Evolutionary conservation across 768 basidiomycete species (phyloP).

Genomic region (Pleurotus platypus): DNA sequence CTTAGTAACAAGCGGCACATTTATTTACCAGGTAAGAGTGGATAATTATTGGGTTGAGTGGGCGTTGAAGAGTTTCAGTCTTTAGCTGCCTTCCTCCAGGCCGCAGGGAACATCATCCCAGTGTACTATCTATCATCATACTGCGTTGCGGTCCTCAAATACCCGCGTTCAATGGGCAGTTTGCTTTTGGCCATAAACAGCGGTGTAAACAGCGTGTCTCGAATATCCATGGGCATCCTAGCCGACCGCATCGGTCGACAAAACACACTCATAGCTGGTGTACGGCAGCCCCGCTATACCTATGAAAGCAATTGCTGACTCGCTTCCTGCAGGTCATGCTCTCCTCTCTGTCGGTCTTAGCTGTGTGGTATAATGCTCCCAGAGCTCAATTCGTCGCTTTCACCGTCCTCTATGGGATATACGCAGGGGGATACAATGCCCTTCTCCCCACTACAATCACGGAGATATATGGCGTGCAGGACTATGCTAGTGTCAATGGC

Average conservation of each 20-base stretch:
- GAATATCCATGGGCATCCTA: conserved; percentile 35
- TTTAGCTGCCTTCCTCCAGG: conserved; percentile 36
- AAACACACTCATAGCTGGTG: conserved; percentile 38
- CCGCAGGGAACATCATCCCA: conserved; percentile 41
- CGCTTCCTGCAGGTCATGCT: conserved; percentile 28
- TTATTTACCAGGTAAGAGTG: conserved; percentile 31
- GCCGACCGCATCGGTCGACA: conserved; percentile 40
- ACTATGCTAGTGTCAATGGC: conserved; percentile 32
- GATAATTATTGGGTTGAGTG: background rate
- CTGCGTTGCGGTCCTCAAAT: conserved; percentile 32
- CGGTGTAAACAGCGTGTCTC: conserved; percentile 38
- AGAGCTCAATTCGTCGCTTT: conserved; percentile 35
- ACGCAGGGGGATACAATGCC: conserved; percentile 39
- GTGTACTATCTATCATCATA: conserved; percentile 41
- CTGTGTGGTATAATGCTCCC: conserved; percentile 37
- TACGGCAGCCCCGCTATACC: conserved; percentile 7
- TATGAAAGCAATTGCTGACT: background rate
- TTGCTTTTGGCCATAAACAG: conserved; percentile 37
- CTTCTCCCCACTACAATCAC: conserved; percentile 34
- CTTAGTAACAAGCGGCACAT: conserved; percentile 35
- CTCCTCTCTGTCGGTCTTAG: conserved; percentile 34
- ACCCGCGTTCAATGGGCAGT: conserved; percentile 31
- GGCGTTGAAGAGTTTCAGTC: conserved; percentile 19
- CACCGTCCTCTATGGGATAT: conserved; percentile 36
- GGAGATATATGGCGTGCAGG: conserved; percentile 32